Evolutionary conservation across 192 early-diverging fungal genomes (phyloP).

Genomic region (Lunasporangiospora selenospora): DNA sequence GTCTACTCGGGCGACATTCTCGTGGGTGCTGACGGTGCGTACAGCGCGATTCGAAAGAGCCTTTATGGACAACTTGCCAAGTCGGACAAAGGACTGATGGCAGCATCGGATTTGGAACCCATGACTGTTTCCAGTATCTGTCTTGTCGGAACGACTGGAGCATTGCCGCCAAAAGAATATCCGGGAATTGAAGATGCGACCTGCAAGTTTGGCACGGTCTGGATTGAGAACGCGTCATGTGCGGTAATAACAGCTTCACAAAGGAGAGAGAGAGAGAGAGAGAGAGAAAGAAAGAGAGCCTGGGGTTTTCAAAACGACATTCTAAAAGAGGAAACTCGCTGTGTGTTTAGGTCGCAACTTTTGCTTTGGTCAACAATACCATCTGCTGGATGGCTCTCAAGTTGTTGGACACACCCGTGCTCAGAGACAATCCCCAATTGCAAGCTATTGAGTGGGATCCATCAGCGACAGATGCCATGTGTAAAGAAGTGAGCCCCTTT

Average conservation of each 20-base stretch:
- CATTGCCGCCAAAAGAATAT: not conserved
- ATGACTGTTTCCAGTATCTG: too few relatives aligned
- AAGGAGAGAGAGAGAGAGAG: too few relatives aligned
- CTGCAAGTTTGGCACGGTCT: not conserved
- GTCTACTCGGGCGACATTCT: not conserved
- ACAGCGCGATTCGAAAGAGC: not conserved
- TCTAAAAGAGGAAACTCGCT: too few relatives aligned
- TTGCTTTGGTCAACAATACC: too few relatives aligned
- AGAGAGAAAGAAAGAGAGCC: too few relatives aligned
- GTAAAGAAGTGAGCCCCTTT: slow-evolving; percentile 5
- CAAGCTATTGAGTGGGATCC: slow-evolving; percentile 9
- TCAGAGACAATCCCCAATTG: too few relatives aligned
- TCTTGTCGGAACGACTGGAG: not conserved
- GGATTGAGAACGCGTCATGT: too few relatives aligned
- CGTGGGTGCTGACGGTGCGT: not conserved
- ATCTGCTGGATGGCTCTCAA: too few relatives aligned
- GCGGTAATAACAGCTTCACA: too few relatives aligned
- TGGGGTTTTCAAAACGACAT: too few relatives aligned
- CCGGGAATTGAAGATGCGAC: not conserved
- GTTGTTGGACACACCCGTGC: too few relatives aligned
- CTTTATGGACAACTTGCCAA: not conserved
- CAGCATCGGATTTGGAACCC: not conserved
- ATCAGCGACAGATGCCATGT: slow-evolving; percentile 3
- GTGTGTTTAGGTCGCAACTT: too few relatives aligned
- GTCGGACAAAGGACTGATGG: not conserved